Percentiles rank a stretch among this genome's conserved stretches.
Evolutionary conservation across 345 rosid genomes (phyloP).

Genomic region (Linum trigynum): DNA sequence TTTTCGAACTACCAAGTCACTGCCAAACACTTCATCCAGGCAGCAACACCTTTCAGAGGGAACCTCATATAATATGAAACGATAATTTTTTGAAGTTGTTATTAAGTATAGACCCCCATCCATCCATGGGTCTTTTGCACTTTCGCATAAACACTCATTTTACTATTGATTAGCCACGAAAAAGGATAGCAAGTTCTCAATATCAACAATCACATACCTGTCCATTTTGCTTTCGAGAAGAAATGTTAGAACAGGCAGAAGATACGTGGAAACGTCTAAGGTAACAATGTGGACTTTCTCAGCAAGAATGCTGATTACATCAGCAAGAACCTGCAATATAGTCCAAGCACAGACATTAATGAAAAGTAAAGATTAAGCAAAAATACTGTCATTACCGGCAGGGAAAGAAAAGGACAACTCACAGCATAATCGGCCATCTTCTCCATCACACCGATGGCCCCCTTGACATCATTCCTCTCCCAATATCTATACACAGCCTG

Average conservation of each 20-base stretch:
- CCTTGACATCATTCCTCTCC: constrained; percentile 80
- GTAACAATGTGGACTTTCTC: constrained; percentile 68
- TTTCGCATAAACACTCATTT: not conserved
- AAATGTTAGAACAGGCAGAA: constrained; percentile 66
- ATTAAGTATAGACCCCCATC: no score
- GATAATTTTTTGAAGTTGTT: no score
- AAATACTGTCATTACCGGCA: not conserved
- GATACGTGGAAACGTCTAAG: constrained; percentile 68
- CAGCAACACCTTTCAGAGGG: no score
- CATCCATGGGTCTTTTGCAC: no score
- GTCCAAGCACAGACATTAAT: constrained; percentile 8
- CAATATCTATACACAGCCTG: constrained; percentile 82
- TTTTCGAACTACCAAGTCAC: no score
- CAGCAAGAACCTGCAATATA: constrained; percentile 68
- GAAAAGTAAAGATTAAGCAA: not conserved
- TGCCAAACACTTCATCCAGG: no score
- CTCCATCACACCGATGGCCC: constrained; percentile 62
- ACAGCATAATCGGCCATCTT: constrained; percentile 95
- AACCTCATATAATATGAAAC: no score
- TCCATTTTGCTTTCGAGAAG: constrained; percentile 85
- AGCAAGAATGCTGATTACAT: constrained; percentile 51
- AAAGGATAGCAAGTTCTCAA: not conserved
- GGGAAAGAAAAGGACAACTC: constrained; percentile 20
- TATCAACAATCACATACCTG: constrained; percentile 38
- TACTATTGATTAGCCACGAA: not conserved